Conservation (phyloP, 1,284 basidiomycete genomes). For the Ganoderma leucocontextum region DNA sequence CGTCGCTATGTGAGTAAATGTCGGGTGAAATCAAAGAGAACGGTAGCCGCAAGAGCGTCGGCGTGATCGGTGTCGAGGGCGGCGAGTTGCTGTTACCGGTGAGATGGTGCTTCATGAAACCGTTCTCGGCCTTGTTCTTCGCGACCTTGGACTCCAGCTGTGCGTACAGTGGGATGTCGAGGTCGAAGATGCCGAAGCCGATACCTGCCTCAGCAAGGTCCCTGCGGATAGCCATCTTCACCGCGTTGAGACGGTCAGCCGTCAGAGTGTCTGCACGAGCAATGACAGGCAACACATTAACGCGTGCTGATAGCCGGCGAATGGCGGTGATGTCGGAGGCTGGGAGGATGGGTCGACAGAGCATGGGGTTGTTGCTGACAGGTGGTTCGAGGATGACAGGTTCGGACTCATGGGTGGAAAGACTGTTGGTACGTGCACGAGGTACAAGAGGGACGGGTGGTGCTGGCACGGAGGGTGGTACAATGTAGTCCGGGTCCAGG, state of each 20-base stretch:
- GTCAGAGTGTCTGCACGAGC: slow-evolving; percentile 92
- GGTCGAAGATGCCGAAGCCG: slow-evolving; percentile 85
- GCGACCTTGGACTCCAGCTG: slow-evolving; percentile 45
- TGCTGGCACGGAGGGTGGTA: slow-evolving; percentile 68
- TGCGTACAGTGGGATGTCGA: slow-evolving; percentile 62
- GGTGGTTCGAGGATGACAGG: slow-evolving; percentile 82
- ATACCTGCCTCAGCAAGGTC: slow-evolving; percentile 84
- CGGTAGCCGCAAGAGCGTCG: slow-evolving; percentile 69
- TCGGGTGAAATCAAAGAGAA: slow-evolving; percentile 85
- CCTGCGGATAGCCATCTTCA: slow-evolving; percentile 79
- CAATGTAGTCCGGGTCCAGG: slow-evolving; percentile 77
- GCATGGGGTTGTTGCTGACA: slow-evolving; percentile 72
- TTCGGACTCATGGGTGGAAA: slow-evolving; percentile 72
- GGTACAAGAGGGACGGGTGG: slow-evolving; percentile 69
- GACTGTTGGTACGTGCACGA: slow-evolving; percentile 70
- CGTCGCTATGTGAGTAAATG: slow-evolving; percentile 80
- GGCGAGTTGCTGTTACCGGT: slow-evolving; percentile 66
- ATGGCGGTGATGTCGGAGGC: slow-evolving; percentile 90
- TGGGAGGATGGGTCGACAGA: slow-evolving; percentile 70
- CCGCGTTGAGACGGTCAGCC: slow-evolving; percentile 82
- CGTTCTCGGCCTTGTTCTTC: slow-evolving; percentile 53
- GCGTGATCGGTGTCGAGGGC: slow-evolving; percentile 65
- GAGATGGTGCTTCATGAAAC: slow-evolving; percentile 52
- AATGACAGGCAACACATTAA: slow-evolving; percentile 95
- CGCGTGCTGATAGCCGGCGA: slow-evolving; percentile 87